A percentile compares a stretch with the other conserved stretches of the same genome.
phyloP scores from a whole-genome alignment of 331 rosid species.

The Prunus yedoensis region DNA sequence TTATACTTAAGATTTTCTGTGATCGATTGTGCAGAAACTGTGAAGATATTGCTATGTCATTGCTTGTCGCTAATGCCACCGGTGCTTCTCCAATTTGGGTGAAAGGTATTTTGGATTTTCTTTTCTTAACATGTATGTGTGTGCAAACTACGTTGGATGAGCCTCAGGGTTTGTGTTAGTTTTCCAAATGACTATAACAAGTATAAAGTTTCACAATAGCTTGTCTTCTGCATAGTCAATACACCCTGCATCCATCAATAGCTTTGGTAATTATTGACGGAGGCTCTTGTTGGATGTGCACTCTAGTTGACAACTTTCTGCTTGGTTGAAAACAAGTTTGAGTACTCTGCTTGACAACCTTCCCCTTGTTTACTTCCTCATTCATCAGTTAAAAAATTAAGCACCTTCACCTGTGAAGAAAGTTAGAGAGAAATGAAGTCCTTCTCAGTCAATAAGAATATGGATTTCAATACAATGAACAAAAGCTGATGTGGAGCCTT shows the following conservation, averaged over 20 bases:
- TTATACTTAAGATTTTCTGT: neutral
- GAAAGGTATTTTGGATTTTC: slow-evolving; percentile 37
- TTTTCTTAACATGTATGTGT: neutral
- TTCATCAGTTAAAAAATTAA: neutral
- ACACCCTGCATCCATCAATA: neutral
- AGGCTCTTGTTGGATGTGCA: neutral
- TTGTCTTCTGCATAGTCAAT: neutral
- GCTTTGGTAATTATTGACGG: neutral
- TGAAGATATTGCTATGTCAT: slow-evolving; percentile 65
- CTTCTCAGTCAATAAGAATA: too few species aligned
- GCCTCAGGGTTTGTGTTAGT: neutral
- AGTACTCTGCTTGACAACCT: neutral
- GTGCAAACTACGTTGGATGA: neutral
- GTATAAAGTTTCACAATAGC: neutral
- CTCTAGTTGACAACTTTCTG: neutral
- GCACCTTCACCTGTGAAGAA: neutral
- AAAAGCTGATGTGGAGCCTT: neutral
- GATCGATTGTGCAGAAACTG: slow-evolving; percentile 34
- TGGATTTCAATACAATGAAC: neutral
- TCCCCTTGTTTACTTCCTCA: neutral
- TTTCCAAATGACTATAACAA: neutral
- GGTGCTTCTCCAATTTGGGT: slow-evolving; percentile 64
- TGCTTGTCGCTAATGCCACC: slow-evolving; percentile 54
- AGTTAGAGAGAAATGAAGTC: neutral
- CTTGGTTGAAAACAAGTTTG: neutral